Conservation (phyloP, 2,329 filamentous ascomycete species). For the Cladosporium austrohemisphaericum region DNA sequence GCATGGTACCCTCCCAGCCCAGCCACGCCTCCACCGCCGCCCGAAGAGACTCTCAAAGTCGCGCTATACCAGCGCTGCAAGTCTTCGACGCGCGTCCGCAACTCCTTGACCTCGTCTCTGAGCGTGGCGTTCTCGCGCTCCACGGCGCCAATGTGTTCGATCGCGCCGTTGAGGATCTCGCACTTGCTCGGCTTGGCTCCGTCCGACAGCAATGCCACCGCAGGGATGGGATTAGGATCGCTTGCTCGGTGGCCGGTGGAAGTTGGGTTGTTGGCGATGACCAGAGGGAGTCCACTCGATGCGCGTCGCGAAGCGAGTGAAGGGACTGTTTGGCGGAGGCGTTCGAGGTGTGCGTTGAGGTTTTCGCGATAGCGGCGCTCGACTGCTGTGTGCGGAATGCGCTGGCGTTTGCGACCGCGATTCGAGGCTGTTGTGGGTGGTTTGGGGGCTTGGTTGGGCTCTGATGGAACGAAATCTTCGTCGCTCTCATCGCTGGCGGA, state of each 20-base stretch:
- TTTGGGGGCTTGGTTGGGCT: conserved; percentile 17
- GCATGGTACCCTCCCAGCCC: background rate
- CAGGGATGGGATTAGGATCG: background rate
- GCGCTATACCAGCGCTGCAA: conserved; percentile 26
- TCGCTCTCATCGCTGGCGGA: conserved; percentile 30
- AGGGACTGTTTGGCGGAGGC: conserved; percentile 32
- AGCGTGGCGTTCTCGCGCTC: conserved; percentile 27
- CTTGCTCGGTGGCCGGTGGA: conserved; percentile 17
- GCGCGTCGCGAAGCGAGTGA: conserved; percentile 25
- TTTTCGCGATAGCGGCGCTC: conserved; percentile 36
- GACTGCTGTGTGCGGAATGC: conserved; percentile 35
- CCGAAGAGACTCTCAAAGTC: conserved; percentile 1
- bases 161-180: conserved; percentile 34
- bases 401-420: conserved; percentile 32
- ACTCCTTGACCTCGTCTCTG: conserved; percentile 24
- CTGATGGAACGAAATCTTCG: conserved; percentile 27
- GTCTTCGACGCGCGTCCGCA: conserved; percentile 28
- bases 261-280: conserved; percentile 1
- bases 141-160: conserved; percentile 32
- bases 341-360: conserved; percentile 34
- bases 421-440: conserved; percentile 22
- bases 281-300: conserved; percentile 16
- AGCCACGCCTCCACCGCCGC: background rate
- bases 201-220: conserved; percentile 16
- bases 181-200: conserved; percentile 36